phyloP scores from a whole-genome alignment of 2,329 filamentous ascomycete genomes.

The Ascochyta rabiei region DNA sequence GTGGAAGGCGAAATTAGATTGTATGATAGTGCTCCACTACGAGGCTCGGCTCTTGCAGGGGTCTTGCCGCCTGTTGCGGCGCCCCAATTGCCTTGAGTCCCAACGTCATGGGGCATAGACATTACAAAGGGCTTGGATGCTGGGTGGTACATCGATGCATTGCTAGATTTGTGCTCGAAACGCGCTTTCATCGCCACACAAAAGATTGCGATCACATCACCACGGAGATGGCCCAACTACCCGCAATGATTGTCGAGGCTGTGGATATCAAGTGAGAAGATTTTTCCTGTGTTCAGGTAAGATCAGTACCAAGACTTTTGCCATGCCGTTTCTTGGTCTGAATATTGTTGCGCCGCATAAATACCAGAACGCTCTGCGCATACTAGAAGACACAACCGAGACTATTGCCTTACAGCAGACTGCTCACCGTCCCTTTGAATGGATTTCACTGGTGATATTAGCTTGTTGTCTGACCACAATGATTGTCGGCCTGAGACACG shows the following conservation, averaged over 20 bases:
- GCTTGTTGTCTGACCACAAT: background rate
- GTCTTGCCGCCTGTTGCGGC: constrained; percentile 3
- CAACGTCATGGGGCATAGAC: background rate
- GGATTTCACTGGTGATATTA: background rate
- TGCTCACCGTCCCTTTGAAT: background rate
- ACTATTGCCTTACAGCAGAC: background rate
- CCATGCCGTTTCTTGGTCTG: constrained; percentile 1
- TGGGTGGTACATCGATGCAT: background rate
- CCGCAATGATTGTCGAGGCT: background rate
- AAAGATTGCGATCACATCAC: background rate
- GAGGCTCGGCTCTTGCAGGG: constrained; percentile 15
- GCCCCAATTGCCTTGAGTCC: background rate
- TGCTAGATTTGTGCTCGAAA: no score
- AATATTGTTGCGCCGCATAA: background rate
- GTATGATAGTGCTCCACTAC: constrained; percentile 3
- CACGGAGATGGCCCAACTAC: constrained; percentile 1
- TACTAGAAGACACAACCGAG: background rate
- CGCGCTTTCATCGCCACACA: no score
- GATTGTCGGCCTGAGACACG: no score
- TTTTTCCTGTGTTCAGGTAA: background rate
- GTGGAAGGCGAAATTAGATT: constrained; percentile 7
- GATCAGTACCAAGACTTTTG: constrained; percentile 6
- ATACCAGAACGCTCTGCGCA: background rate
- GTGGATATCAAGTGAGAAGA: background rate
- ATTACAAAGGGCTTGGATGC: background rate